These are phyloP conservation scores for Inosperma sp. DNA, from an alignment of 768 basidiomycete species.

Conservation along the genomic window DNA sequence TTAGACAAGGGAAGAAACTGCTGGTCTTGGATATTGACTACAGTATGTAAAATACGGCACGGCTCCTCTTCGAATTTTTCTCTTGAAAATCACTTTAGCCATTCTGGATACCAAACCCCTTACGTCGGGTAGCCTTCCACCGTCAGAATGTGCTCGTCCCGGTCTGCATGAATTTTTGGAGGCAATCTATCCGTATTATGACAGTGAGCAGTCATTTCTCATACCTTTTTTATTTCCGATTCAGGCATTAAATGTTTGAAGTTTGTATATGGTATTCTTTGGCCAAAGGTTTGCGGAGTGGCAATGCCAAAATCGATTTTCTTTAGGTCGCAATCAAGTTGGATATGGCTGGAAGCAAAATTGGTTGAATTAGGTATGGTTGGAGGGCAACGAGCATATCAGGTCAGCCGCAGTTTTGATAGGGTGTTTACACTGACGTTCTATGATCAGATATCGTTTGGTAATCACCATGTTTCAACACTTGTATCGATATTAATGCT, in stretches of 20 bases:
- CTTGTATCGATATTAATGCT: not conserved
- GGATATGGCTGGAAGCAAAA: conserved; percentile 88
- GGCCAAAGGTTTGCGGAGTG: not conserved
- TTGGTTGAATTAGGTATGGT: conserved; percentile 84
- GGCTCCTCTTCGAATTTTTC: not conserved
- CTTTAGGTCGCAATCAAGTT: conserved; percentile 77
- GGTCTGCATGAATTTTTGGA: conserved; percentile 81
- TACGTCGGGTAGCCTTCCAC: conserved; percentile 74
- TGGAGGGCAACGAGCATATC: conserved; percentile 63
- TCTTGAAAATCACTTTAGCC: conserved; percentile 38
- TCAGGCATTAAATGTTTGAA: conserved; percentile 19
- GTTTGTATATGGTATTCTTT: conserved; percentile 72
- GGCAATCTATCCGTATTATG: conserved; percentile 75
- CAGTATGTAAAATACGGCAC: conserved; percentile 42
- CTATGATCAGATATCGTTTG: conserved; percentile 56
- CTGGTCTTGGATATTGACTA: conserved; percentile 89
- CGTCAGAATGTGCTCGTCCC: conserved; percentile 78
- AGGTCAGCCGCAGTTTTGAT: conserved; percentile 38
- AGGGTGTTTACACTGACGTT: not conserved
- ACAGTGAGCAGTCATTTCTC: conserved; percentile 41
- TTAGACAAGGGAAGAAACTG: conserved; percentile 72
- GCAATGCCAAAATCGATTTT: not conserved
- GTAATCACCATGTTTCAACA: conserved; percentile 26
- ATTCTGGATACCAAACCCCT: conserved; percentile 83
- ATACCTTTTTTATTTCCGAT: not conserved